Conservation (phyloP, 768 basidiomycete genomes). For the Naganishia vishniacii region DNA sequence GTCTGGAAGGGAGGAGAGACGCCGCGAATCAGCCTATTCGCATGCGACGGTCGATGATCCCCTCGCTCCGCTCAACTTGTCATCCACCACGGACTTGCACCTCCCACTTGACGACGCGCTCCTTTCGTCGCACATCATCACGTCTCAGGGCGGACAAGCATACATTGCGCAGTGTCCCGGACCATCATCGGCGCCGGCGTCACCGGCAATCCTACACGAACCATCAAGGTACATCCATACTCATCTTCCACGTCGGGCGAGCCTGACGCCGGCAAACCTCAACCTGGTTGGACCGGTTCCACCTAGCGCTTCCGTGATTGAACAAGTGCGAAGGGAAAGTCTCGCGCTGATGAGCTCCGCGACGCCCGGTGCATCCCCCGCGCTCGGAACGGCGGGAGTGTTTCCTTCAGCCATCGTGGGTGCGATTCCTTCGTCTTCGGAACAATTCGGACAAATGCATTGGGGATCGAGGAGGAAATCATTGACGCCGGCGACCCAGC, state of each 20-base stretch:
- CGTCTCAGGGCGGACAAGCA: neutral
- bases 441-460: conserved; percentile 16
- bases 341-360: conserved; percentile 20
- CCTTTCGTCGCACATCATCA: neutral
- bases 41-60: neutral
- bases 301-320: conserved; percentile 27
- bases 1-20: neutral
- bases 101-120: neutral
- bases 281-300: conserved; percentile 45
- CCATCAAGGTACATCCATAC: conserved; percentile 47
- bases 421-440: neutral
- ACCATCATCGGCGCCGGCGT: conserved; percentile 20
- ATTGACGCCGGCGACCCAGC: conserved; percentile 38
- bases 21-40: too few relatives aligned
- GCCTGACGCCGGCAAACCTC: conserved; percentile 43
- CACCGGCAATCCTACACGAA: conserved; percentile 19
- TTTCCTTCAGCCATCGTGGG: neutral
- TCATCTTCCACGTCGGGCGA: conserved; percentile 46
- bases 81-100: neutral
- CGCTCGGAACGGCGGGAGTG: neutral
- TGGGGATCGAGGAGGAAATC: conserved; percentile 34
- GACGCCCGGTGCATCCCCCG: neutral
- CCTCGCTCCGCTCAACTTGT: conserved; percentile 10
- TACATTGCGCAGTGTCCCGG: conserved; percentile 4
- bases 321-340: conserved; percentile 28